Percentiles rank a stretch among this genome's conserved stretches.
These are phyloP conservation scores for Pezicula carpinea DNA, from an alignment of 2,329 filamentous ascomycete genomes.

Conservation along the genomic window DNA sequence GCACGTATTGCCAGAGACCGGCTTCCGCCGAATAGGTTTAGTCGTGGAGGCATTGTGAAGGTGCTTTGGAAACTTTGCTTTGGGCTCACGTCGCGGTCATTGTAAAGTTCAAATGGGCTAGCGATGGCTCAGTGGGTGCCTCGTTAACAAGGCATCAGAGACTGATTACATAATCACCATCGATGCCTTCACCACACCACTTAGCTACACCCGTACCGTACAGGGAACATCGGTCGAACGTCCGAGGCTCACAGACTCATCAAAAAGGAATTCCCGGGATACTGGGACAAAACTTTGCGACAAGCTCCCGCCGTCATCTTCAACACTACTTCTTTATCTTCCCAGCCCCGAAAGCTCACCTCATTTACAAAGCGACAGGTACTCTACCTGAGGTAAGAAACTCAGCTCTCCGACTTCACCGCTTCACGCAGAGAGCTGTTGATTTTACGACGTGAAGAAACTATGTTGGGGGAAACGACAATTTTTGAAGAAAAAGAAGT, in stretches of 20 bases:
- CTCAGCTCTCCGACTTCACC: not conserved
- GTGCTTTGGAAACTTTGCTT: slow-evolving; percentile 4
- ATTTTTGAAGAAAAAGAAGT: slow-evolving; percentile 1
- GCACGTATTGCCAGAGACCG: slow-evolving; percentile 37
- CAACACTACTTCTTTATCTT: too few relatives aligned
- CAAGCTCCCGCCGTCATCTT: too few relatives aligned
- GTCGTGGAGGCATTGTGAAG: slow-evolving; percentile 48
- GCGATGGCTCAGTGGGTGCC: not conserved
- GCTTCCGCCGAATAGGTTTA: slow-evolving; percentile 43
- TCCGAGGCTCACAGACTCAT: too few relatives aligned
- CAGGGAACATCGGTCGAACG: too few relatives aligned
- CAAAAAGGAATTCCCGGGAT: too few relatives aligned
- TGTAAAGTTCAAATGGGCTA: not conserved
- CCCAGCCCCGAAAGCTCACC: too few relatives aligned
- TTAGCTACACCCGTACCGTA: too few relatives aligned
- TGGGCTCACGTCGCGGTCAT: slow-evolving; percentile 1
- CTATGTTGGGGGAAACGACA: not conserved
- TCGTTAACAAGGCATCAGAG: not conserved
- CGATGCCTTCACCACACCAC: too few relatives aligned
- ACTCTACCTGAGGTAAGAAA: too few relatives aligned
- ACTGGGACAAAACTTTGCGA: too few relatives aligned
- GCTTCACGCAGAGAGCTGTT: not conserved
- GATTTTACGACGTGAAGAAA: not conserved
- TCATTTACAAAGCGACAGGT: too few relatives aligned
- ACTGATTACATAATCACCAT: too few relatives aligned